Percentiles rank a stretch among this genome's conserved stretches.
phyloP scores from a whole-genome alignment of 169 alveolate species.

The Cryptosporidium ryanae region DNA sequence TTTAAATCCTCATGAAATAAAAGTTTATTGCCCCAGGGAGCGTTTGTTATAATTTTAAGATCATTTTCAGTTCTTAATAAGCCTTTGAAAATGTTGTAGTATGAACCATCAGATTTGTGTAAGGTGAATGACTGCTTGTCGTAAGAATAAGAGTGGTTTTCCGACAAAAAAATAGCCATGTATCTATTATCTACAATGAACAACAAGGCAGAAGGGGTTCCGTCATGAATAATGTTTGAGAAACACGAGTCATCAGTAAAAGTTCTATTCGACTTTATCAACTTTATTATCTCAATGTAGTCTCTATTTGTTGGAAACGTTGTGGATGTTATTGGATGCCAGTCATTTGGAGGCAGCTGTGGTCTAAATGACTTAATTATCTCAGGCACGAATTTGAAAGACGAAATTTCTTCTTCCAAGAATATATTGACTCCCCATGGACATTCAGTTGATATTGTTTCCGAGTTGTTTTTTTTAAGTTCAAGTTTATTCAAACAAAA shows the following conservation, averaged over 20 bases:
- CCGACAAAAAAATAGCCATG: conserved; percentile 41
- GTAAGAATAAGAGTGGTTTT: conserved; percentile 35
- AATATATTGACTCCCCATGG: conserved; percentile 59
- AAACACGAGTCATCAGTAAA: conserved; percentile 4
- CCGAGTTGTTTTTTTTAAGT: conserved; percentile 14
- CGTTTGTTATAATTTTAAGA: conserved; percentile 46
- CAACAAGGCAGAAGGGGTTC: conserved; percentile 42
- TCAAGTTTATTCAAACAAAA: conserved; percentile 53
- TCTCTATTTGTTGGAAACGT: conserved; percentile 23
- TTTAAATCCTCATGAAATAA: conserved; percentile 6
- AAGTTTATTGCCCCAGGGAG: conserved; percentile 46
- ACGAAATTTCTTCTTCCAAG: conserved; percentile 13
- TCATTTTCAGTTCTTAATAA: conserved; percentile 25
- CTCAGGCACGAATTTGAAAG: conserved; percentile 37
- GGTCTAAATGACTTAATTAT: conserved; percentile 11
- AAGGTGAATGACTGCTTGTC: conserved; percentile 1
- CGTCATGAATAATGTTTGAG: conserved; percentile 39
- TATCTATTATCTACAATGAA: conserved; percentile 41
- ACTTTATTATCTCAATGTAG: conserved; percentile 12
- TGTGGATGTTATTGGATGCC: conserved; percentile 65
- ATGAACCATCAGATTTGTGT: conserved; percentile 48
- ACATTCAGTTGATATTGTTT: conserved; percentile 34
- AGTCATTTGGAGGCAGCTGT: conserved; percentile 45
- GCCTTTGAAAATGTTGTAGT: conserved; percentile 34
- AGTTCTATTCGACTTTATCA: conserved; percentile 4